Base-by-base conservation (phyloP, 306 rosid genomes). In the Luffa acutangula region DNA sequence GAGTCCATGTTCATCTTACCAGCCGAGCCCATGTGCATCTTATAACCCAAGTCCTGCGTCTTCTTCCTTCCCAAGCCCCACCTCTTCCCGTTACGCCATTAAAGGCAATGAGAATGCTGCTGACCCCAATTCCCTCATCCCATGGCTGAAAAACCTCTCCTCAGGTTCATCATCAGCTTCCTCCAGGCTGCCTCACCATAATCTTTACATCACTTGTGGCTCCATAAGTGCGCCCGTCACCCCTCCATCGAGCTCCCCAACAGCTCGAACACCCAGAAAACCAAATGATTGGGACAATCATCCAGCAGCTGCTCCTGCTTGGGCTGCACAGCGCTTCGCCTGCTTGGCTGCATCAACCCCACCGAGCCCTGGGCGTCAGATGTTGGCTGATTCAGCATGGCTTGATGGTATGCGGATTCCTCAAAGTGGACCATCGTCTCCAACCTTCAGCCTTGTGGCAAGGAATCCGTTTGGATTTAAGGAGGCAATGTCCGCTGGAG, bases 151-250 rank as follows among this genome's bases (percentile, higher is more conserved):
- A 63, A 89, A 86, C 75, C 92, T 89, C 79, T 83, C 92, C 1
- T 89, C 91, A 7, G 75, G 89, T 39, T 83, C 90, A 34, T 84
- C 89, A n/a, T 86, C 91, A 33, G 85, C 88, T 67, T 79, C 85
- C 41, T 85, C 90, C 59, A 85, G 84, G 82, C 78, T 80, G 75
- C 84, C 92, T 57, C 84, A 84, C 80, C 78, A 89, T 4, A 69
- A 42, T 58, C 86, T 83, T 20, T 83, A 81, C 62, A 54, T 89
- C 56, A 88, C 85, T 37, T 75, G 88, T 41, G 88, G 92, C 69
- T 89, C 92, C 75, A 82, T 89, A 53, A 89, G 92, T 80, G 92
- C 92, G 7, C 92, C 92, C 5, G 92, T 89, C 69, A 89, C 90
- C 64, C 92, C 92, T 37, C 92, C 92, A 1, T 81, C 87, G 48